These are phyloP conservation scores for Aureobasidium lini DNA, from an alignment of 2,329 filamentous ascomycete genomes.

Conservation along the genomic window DNA sequence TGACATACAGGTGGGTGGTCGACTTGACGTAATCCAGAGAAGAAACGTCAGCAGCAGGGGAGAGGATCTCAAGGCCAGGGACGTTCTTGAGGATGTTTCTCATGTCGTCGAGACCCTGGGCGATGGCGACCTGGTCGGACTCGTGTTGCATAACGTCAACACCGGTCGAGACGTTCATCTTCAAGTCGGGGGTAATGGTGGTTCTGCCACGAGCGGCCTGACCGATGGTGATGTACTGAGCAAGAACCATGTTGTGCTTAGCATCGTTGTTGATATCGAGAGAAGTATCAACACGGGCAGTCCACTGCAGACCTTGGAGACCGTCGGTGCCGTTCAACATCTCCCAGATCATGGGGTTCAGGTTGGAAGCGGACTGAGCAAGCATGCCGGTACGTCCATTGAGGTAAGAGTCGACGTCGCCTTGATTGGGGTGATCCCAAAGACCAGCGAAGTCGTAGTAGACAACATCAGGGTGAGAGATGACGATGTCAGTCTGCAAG, in stretches of 20 bases:
- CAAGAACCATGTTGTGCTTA: slow-evolving; percentile 11
- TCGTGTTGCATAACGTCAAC: not conserved
- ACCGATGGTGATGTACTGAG: slow-evolving; percentile 10
- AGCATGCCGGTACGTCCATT: slow-evolving; percentile 12
- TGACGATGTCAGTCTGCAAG: slow-evolving; percentile 9
- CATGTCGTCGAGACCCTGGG: slow-evolving; percentile 8
- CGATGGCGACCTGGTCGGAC: not conserved
- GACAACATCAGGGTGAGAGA: slow-evolving; percentile 11
- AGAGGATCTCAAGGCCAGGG: not conserved
- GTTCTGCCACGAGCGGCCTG: slow-evolving; percentile 3
- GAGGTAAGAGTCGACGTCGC: slow-evolving; percentile 10
- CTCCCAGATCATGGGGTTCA: slow-evolving; percentile 13
- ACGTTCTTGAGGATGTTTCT: slow-evolving; percentile 1
- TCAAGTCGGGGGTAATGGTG: slow-evolving; percentile 8
- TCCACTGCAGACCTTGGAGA: slow-evolving; percentile 7
- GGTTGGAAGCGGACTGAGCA: slow-evolving; percentile 4
- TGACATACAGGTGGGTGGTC: slow-evolving; percentile 6
- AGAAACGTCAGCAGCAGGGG: slow-evolving; percentile 5
- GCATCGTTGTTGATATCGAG: slow-evolving; percentile 2
- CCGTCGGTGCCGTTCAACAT: slow-evolving; percentile 1
- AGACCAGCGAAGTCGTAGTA: slow-evolving; percentile 10
- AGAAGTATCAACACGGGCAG: slow-evolving; percentile 12
- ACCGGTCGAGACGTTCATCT: slow-evolving; percentile 1
- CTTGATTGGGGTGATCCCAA: slow-evolving; percentile 7
- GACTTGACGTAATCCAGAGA: slow-evolving; percentile 7